These are phyloP conservation scores for Cubamyces sp. DNA, from an alignment of 768 basidiomycete genomes.

Conservation along the genomic window DNA sequence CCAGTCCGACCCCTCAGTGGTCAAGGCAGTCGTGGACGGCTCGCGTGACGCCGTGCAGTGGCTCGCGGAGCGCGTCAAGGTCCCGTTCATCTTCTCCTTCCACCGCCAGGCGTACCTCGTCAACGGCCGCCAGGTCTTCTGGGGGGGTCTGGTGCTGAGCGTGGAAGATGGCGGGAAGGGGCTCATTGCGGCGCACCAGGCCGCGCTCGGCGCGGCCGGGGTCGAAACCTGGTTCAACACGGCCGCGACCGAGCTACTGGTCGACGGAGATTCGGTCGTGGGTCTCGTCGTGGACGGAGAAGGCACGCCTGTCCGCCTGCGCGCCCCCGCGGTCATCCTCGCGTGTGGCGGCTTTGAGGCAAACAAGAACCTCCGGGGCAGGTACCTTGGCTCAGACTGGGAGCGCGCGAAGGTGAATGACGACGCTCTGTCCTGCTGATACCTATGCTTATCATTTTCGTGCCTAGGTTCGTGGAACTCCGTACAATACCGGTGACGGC, in stretches of 20 bases:
- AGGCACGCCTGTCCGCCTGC: conserved; percentile 43
- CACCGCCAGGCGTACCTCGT: conserved; percentile 72
- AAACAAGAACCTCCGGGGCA: conserved; percentile 50
- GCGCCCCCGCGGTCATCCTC: conserved; percentile 53
- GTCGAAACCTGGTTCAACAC: conserved; percentile 63
- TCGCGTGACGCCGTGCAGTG: conserved; percentile 62
- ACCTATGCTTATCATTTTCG: neutral
- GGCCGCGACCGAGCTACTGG: conserved; percentile 45
- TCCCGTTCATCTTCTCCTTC: conserved; percentile 63
- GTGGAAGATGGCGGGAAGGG: conserved; percentile 73
- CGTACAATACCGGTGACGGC: conserved; percentile 72
- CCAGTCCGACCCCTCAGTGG: conserved; percentile 52
- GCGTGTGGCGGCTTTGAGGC: conserved; percentile 74
- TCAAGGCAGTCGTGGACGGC: conserved; percentile 53
- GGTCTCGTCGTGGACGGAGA: conserved; percentile 50
- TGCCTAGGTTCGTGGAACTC: conserved; percentile 66
- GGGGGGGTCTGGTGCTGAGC: conserved; percentile 69
- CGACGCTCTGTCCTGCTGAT: conserved; percentile 11
- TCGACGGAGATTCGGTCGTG: conserved; percentile 43
- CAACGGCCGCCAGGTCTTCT: conserved; percentile 64
- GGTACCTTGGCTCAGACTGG: conserved; percentile 65
- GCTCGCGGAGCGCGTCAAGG: conserved; percentile 52
- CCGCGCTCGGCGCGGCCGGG: conserved; percentile 51
- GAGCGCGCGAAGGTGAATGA: conserved; percentile 51
- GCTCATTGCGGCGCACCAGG: conserved; percentile 58